phyloP scores from a whole-genome alignment of 805 yeast genomes.

The Priceomyces melissophilus region DNA sequence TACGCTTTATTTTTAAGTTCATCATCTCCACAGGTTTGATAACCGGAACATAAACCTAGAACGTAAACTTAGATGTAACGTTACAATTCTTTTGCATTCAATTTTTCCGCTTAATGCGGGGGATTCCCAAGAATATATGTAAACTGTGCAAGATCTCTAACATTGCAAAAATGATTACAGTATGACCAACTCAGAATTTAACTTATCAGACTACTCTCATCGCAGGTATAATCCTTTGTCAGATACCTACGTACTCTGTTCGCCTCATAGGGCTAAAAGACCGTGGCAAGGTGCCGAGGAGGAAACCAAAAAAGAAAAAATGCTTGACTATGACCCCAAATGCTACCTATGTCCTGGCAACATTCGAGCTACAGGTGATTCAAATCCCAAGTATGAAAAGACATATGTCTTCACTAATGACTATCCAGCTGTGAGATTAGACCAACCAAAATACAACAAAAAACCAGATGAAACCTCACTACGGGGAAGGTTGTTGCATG shows the following conservation, averaged over 20 bases:
- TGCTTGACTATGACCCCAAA: constrained; percentile 57
- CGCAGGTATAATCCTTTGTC: constrained; percentile 68
- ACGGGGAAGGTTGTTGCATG: constrained; percentile 46
- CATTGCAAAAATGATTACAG: constrained; percentile 9
- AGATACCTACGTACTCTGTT: constrained; percentile 65
- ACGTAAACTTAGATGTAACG: constrained; percentile 4
- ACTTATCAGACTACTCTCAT: constrained; percentile 58
- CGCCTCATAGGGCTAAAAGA: constrained; percentile 74
- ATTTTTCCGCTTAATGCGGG: not conserved
- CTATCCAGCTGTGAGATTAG: constrained; percentile 63
- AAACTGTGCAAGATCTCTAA: not conserved
- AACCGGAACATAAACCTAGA: not conserved
- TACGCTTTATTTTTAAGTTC: not conserved
- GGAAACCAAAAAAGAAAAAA: constrained; percentile 33
- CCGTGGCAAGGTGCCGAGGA: constrained; percentile 83
- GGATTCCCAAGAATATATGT: not conserved
- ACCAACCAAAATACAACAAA: constrained; percentile 45
- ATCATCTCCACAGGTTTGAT: not conserved
- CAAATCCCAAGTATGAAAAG: constrained; percentile 53
- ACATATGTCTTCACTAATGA: constrained; percentile 67
- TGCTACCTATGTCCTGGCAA: constrained; percentile 77
- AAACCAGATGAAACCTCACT: constrained; percentile 17
- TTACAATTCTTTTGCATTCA: constrained; percentile 1
- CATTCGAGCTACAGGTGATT: constrained; percentile 56
- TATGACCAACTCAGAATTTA: constrained; percentile 32